Evolutionary conservation across 2,329 filamentous ascomycete genomes (phyloP).

Genomic region (Fusarium robinianum): DNA sequence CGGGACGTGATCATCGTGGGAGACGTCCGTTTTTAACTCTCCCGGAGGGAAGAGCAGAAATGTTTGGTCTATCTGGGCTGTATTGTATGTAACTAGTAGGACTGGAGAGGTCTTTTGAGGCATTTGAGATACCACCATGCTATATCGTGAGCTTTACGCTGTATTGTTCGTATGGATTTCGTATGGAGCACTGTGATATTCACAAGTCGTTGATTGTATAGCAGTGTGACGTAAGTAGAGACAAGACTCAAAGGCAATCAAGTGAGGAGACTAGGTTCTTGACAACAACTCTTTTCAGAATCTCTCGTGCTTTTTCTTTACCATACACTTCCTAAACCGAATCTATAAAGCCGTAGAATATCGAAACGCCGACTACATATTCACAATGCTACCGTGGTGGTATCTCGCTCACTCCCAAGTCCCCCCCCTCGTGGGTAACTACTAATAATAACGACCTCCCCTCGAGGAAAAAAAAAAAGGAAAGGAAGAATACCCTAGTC

Average conservation of each 20-base stretch:
- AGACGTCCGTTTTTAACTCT: slow-evolving; percentile 17
- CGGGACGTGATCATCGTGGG: slow-evolving; percentile 12
- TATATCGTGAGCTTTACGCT: too few species aligned
- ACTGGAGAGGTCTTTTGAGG: slow-evolving; percentile 21
- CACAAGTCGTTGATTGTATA: slow-evolving; percentile 17
- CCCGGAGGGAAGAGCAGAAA: slow-evolving; percentile 16
- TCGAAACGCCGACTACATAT: slow-evolving; percentile 31
- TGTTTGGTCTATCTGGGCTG: too few species aligned
- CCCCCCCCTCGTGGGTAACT: not conserved
- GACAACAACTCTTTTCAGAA: slow-evolving; percentile 1
- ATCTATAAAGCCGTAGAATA: slow-evolving; percentile 20
- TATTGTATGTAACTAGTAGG: slow-evolving; percentile 12
- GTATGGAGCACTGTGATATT: too few species aligned
- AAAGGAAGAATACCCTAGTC: slow-evolving; percentile 21
- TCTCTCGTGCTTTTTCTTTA: slow-evolving; percentile 12
- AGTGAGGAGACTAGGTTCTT: too few species aligned
- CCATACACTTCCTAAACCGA: slow-evolving; percentile 18
- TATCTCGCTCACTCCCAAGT: slow-evolving; percentile 21
- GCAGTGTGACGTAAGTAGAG: not conserved
- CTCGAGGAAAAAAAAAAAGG: too few species aligned
- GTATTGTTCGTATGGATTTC: too few species aligned
- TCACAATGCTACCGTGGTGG: slow-evolving; percentile 25
- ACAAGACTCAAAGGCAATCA: slow-evolving; percentile 5
- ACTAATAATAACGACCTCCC: too few species aligned
- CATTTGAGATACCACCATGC: slow-evolving; percentile 35